Conservation (phyloP, 495 filamentous ascomycete genomes). For the Penicillium atrosanguineum region DNA sequence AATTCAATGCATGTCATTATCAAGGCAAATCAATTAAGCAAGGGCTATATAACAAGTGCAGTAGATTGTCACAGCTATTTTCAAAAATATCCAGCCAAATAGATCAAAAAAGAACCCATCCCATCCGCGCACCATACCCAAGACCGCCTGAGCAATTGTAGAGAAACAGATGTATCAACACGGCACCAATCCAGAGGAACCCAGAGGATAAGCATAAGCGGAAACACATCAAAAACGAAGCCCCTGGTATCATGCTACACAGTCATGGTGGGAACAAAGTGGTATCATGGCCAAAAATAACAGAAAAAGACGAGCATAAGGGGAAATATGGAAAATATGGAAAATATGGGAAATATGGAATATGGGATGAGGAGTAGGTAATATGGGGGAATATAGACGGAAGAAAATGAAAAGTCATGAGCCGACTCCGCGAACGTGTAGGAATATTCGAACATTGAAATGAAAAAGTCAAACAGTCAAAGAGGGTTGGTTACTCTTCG, state of each 20-base stretch:
- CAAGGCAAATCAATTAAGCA: slow-evolving; percentile 15
- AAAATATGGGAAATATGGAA: background rate
- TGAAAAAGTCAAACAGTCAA: slow-evolving; percentile 6
- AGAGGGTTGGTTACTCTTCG: slow-evolving; percentile 60
- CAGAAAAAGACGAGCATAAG: slow-evolving; percentile 1
- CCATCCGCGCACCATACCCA: slow-evolving; percentile 20
- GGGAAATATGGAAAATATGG: background rate
- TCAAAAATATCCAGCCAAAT: background rate
- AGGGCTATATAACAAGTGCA: slow-evolving; percentile 5
- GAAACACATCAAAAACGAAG: slow-evolving; percentile 30
- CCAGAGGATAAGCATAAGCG: slow-evolving; percentile 9
- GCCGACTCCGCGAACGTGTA: slow-evolving; percentile 9
- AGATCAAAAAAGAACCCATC: slow-evolving; percentile 5
- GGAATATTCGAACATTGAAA: slow-evolving; percentile 5
- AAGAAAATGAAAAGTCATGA: slow-evolving; percentile 11
- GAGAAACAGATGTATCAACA: slow-evolving; percentile 21
- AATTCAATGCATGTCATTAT: slow-evolving; percentile 7
- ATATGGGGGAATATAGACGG: slow-evolving; percentile 1
- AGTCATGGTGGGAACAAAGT: slow-evolving; percentile 45
- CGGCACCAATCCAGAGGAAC: slow-evolving; percentile 15
- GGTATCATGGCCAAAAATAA: slow-evolving; percentile 37
- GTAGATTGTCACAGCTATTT: slow-evolving; percentile 5
- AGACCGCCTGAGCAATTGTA: slow-evolving; percentile 22
- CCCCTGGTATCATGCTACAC: slow-evolving; percentile 42
- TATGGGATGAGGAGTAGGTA: background rate